Percentiles rank a stretch among this genome's conserved stretches.
Evolutionary conservation across 1,139 yeast genomes (phyloP).

Genomic region (Meyerozyma elateridarum): DNA sequence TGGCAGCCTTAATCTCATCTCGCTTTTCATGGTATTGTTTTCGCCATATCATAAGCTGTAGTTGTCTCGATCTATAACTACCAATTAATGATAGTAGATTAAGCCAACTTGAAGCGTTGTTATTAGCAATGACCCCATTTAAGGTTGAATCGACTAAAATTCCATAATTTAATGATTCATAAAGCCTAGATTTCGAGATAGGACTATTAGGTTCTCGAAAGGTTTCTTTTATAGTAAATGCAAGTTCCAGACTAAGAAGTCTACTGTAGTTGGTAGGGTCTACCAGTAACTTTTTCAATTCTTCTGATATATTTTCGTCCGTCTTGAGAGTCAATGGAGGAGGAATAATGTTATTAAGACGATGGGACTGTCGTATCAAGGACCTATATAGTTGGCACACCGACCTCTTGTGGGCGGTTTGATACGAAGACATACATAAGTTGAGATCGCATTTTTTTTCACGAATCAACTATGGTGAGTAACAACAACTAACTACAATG

Average conservation of each 20-base stretch:
- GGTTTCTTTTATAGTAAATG: conserved; percentile 15
- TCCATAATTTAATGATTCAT: conserved; percentile 9
- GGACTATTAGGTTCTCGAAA: too few relatives aligned
- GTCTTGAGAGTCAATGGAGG: not conserved
- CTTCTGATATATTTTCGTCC: not conserved
- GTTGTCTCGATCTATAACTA: too few relatives aligned
- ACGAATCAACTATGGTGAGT: not conserved
- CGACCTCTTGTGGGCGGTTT: not conserved
- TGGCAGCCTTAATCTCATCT: conserved; percentile 9
- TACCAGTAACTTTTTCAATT: conserved; percentile 7
- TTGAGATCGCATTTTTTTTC: conserved; percentile 3
- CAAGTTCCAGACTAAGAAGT: conserved; percentile 16
- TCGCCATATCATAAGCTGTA: too few relatives aligned
- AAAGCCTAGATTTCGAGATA: too few relatives aligned
- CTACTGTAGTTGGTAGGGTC: conserved; percentile 11
- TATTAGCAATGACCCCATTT: not conserved
- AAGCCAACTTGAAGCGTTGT: too few relatives aligned
- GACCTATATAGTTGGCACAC: conserved; percentile 3
- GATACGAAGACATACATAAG: conserved; percentile 4
- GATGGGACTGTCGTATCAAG: not conserved
- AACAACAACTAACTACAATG: not conserved
- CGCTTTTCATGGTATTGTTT: conserved; percentile 8
- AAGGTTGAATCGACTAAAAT: conserved; percentile 8
- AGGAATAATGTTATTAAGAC: not conserved
- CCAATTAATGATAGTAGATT: too few relatives aligned